phyloP scores from a whole-genome alignment of 495 filamentous ascomycete species.

The Neurospora terricola region DNA sequence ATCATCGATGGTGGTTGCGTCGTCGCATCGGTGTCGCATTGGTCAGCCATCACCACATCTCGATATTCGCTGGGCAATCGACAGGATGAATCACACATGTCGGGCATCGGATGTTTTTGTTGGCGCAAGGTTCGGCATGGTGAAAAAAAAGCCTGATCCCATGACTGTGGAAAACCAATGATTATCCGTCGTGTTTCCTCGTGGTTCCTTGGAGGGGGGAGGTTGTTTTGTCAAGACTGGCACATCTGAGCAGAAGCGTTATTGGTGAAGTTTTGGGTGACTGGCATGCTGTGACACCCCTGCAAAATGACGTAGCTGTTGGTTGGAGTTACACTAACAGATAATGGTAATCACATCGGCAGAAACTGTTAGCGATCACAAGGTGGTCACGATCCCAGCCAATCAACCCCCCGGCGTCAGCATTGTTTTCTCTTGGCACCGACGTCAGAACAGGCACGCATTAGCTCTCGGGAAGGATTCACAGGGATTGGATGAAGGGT shows the following conservation, averaged over 20 bases:
- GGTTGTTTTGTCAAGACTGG: background rate
- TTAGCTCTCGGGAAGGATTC: background rate
- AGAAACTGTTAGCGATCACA: background rate
- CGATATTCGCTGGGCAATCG: background rate
- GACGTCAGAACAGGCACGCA: background rate
- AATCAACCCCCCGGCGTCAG: background rate
- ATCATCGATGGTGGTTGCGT: background rate
- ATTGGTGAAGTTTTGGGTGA: background rate
- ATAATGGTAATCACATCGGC: background rate
- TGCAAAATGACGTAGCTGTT: background rate
- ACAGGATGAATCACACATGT: background rate
- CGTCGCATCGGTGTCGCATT: background rate
- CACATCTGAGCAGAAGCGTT: background rate
- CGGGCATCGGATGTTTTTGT: background rate
- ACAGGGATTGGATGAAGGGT: background rate
- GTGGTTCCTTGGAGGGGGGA: background rate
- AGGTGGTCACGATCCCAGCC: background rate
- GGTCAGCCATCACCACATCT: background rate
- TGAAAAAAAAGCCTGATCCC: background rate
- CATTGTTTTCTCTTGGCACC: background rate
- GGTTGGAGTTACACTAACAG: background rate
- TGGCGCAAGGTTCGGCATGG: background rate
- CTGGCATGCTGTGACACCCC: background rate
- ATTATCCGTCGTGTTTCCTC: background rate
- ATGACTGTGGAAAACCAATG: background rate